A percentile compares a stretch with the other conserved stretches of the same genome.
These are phyloP conservation scores for Prunus yedoensis DNA, from an alignment of 331 rosid genomes.

Conservation along the genomic window DNA sequence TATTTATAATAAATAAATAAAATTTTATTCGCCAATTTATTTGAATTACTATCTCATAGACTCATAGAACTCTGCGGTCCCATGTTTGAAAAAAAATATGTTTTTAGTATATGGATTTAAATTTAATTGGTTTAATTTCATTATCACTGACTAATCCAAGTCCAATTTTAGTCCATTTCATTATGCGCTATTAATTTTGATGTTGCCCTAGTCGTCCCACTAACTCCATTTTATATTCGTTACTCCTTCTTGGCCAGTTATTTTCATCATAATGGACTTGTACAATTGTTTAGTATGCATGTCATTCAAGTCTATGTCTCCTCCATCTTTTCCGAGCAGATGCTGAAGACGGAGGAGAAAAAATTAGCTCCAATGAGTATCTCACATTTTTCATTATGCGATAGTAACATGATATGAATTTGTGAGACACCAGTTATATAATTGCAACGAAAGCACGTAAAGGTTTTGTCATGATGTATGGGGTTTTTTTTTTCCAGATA, in stretches of 20 bases:
- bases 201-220: neutral
- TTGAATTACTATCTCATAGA: neutral
- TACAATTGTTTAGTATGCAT: too few species aligned
- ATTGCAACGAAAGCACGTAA: too few species aligned
- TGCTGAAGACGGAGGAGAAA: too few species aligned
- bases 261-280: neutral
- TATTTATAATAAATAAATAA: neutral
- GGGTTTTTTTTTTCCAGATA: too few species aligned
- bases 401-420: too few species aligned
- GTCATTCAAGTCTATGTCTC: too few species aligned
- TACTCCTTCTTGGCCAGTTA: neutral
- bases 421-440: too few species aligned
- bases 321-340: too few species aligned
- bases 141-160: slow-evolving; percentile 4
- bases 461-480: too few species aligned
- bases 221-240: neutral
- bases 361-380: too few species aligned
- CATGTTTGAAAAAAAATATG: neutral
- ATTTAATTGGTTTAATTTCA: neutral
- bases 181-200: neutral
- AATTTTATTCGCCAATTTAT: neutral
- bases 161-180: neutral
- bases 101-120: neutral
- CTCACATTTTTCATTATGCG: too few species aligned
- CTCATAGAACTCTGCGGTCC: too few species aligned